Percentiles rank a stretch among this genome's conserved stretches.
phyloP scores from a whole-genome alignment of 2,329 filamentous ascomycete genomes.

The Colletotrichum zoysiae region DNA sequence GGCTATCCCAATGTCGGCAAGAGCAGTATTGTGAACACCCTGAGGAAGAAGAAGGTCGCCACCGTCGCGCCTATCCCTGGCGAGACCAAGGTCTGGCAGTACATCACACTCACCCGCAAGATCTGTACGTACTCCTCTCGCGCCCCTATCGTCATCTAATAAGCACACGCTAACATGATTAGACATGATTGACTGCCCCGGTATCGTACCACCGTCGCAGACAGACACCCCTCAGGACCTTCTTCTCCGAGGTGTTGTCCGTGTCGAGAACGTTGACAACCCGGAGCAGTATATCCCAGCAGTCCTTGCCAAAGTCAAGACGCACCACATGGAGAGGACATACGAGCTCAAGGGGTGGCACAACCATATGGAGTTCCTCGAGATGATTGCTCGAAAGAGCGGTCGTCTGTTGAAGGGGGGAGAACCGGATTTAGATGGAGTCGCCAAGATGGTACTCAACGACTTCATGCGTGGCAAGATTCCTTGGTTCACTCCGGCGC shows the following conservation, averaged over 20 bases:
- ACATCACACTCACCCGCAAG: conserved; percentile 93
- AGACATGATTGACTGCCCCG: conserved; percentile 93
- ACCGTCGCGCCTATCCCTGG: conserved; percentile 94
- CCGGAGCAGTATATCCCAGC: conserved; percentile 95
- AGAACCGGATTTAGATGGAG: conserved; percentile 94
- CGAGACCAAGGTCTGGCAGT: conserved; percentile 98
- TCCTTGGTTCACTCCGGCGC: conserved; percentile 93
- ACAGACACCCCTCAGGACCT: conserved; percentile 89
- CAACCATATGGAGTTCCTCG: conserved; percentile 84
- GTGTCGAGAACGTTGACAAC: conserved; percentile 93
- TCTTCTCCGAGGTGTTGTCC: conserved; percentile 88
- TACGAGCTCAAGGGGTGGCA: conserved; percentile 88
- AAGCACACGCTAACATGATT: not conserved
- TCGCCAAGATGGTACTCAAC: conserved; percentile 96
- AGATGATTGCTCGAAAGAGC: conserved; percentile 86
- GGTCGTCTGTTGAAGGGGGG: conserved; percentile 90
- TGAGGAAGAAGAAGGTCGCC: conserved; percentile 94
- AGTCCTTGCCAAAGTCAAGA: conserved; percentile 81
- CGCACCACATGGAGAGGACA: conserved; percentile 89
- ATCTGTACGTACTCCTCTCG: conserved; percentile 61
- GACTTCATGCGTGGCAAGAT: conserved; percentile 96
- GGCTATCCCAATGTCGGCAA: conserved; percentile 94
- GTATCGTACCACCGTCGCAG: conserved; percentile 91
- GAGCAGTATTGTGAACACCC: conserved; percentile 95
- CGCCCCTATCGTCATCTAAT: not conserved